Evolutionary conservation across 1,284 basidiomycete species (phyloP), one percentile per base, ranked within the genome.

Genomic region (Flammula alnicola): DNA sequence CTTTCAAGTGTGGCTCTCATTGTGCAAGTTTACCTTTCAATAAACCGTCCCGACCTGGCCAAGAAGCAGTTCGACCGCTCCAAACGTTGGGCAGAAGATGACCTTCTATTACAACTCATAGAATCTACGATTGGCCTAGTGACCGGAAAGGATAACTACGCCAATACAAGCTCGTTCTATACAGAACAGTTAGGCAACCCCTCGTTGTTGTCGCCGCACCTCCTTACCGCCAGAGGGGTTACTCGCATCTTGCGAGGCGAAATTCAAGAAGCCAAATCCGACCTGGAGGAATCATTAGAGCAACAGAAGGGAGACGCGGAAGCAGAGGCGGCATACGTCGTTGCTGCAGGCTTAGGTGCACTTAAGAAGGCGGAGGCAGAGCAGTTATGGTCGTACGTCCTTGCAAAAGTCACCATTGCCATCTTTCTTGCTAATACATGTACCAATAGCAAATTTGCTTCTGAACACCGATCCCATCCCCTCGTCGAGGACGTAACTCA

Each of bases 101-200:
- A 93, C 58, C 80, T 93, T 27, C 80, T 97, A 25, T 77, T 97
- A 11, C 93, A 96, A 66, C 80, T 91, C 58, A 92, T 95, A 55
- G 93, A 96, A 72, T 91, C 94, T 7, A 86, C 85, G 54, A 88
- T 97, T 51, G 87, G 88, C 10, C 81, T 97, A 50, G 83, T 85
- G 41, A 88, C 90, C 1, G 91, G 91, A 14, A 79, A 86, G 54
- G 84, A 93, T 60, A 74, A 72, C n/a, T 92, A 88, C 73, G 76
- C 78, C 43, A 83, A 90, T 63, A 73, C 84, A 39, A 70, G 84
- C 66, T 91, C 94, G 50, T 95, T 94, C 71, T 97, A 92, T 71
- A 92, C 93, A 38, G 95, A 98, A 66, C 91, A 96, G 63, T 80
- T 95, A 42, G 89, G 86, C 29, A 88, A 93, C 58, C 94, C 94